Base-by-base conservation (phyloP, 352 stramenopile species). In the Pythium aphanidermatum region DNA sequence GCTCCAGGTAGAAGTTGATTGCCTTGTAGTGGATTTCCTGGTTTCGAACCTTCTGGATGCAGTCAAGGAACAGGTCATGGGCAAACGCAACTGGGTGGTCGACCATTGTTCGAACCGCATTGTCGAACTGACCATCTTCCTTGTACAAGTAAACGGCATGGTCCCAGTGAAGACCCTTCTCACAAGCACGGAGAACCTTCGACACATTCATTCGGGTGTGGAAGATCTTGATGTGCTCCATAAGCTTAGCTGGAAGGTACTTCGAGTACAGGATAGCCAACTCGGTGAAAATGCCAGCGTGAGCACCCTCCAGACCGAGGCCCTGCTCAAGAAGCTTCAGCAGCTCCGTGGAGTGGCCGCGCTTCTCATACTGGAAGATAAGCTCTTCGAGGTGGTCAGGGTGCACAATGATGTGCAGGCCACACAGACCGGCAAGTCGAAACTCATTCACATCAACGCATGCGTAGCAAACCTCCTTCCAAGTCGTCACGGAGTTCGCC, bases 171-270 rank as follows among this genome's bases (percentile, higher is more conserved):
- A 98, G 78, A 27, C 95, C 97, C 73, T 97, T 97, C 77, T 99
- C 96, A 65, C 96, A 99, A 6, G 97, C 95, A 60, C 95, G 88
- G 44, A 98, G 57, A 26, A 97, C 77, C 81, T 99, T 99, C 46
- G 93, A 97, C 36, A 98, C 86, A 73, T 99, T 99, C 78, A 99
- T 97, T 51, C 97, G 96, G 51, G 74, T 97, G 78, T 98, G 97
- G 83, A 99, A 99, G 39, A 99, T 98, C 77, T 99, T 99, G 72
- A 99, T 93, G 72, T 99, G 97, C 60, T 99, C 96, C 96, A 99
- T 99, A 17, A 99, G 76, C 80, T 99, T 99, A 17, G 96, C 86
- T 21, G 96, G 95, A 42, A 96, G 70, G 80, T 99, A 98, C 77
- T 99, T 99, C 17, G 96, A 98, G 84, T 99, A 99, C 39, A 99